Conservation (phyloP, 768 basidiomycete species). For the Leccinellum rugosiceps region DNA sequence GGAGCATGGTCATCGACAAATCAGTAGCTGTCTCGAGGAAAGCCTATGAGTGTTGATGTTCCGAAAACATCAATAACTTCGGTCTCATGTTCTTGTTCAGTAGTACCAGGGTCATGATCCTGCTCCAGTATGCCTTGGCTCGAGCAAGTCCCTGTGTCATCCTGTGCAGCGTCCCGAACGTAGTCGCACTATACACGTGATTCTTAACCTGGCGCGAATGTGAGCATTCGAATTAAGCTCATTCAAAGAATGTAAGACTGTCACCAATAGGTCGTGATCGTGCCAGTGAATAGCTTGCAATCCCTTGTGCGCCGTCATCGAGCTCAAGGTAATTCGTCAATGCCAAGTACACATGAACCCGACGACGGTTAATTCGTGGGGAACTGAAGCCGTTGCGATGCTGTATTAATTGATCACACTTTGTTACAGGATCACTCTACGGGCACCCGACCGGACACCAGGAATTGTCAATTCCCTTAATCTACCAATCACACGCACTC, state of each 20-base stretch:
- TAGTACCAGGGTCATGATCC: background rate
- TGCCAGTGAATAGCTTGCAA: no score
- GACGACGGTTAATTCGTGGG: no score
- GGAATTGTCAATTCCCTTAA: no score
- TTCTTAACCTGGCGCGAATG: slow-evolving; percentile 24
- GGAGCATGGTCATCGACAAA: background rate
- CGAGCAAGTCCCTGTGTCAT: slow-evolving; percentile 15
- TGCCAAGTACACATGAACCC: no score
- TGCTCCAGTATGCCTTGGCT: slow-evolving; percentile 3
- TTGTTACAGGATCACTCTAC: no score
- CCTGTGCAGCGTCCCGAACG: slow-evolving; percentile 31
- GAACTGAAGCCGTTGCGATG: no score
- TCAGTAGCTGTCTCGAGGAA: slow-evolving; percentile 12
- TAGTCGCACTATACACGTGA: slow-evolving; percentile 31
- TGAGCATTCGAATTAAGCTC: background rate
- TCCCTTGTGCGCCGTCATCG: no score
- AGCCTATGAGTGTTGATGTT: background rate
- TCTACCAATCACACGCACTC: no score
- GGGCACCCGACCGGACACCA: no score
- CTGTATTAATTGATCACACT: no score
- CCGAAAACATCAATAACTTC: slow-evolving; percentile 12
- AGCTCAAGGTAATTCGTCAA: no score
- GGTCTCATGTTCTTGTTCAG: slow-evolving; percentile 3
- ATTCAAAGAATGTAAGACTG: background rate
- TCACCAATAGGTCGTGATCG: slow-evolving; percentile 34